Base-by-base conservation (phyloP, 2,329 filamentous ascomycete genomes). In the Calonectria montana region DNA sequence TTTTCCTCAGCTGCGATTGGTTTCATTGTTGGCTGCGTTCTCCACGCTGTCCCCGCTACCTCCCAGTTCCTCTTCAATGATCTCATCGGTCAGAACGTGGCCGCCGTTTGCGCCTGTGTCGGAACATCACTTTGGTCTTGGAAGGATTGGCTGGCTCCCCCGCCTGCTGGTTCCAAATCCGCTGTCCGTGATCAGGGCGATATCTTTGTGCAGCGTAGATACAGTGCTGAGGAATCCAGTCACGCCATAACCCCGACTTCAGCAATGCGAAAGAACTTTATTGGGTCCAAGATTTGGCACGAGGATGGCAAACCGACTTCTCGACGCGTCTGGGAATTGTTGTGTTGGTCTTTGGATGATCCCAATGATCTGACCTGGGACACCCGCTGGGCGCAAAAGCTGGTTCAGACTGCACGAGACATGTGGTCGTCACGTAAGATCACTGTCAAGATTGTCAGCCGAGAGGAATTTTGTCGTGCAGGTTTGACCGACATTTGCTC, bases 91-190 rank as follows among this genome's bases (percentile, higher is more conserved):
- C 72, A 73, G 39, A 73, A 73, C 41, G 43, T 65, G 8, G 69
- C 72, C 23, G 65, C 69, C 25, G 61, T 73, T 23, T 57, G 71
- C 2, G 72, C 72, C 3, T 66, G 65, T 7, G 21, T 63, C 16
- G 71, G 71, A 21, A 73, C 71, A 18, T 71, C 69, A 4, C 43
- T 71, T 7, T 73, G 65, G 57, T 65, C 69, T 8, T 73, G 71
- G 71, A 73, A 62, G 39, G 69, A 71, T 25, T 71, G 63, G 69
- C 41, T 65, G 12, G 64, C 64, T 1, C 43, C 63, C 10, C 13
- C 53, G 1, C 18, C 55, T 4, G 21, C 29, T 43, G 47, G 43
- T 3, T 27, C 55, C 2, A 31, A 41, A 10, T 21, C 47, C 9
- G 15, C 21, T 35, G 29, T 31, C 5, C 21, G 31, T 12, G 48